Conservation (phyloP, 2,329 filamentous ascomycete species). For the Botrytis fabae region DNA sequence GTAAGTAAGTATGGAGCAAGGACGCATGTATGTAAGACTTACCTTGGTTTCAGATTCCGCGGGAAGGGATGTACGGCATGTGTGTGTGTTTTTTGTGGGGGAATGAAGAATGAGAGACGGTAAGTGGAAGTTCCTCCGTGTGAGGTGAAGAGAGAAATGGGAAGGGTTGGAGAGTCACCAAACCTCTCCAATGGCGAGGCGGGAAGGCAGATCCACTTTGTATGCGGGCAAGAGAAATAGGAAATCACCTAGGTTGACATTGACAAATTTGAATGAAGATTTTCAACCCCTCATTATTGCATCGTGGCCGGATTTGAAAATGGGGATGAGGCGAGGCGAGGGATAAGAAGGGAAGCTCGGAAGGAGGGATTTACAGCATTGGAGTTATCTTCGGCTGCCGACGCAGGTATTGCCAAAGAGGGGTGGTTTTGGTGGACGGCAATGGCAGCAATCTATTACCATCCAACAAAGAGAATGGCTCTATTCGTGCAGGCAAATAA, state of each 20-base stretch:
- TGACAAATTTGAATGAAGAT: background rate
- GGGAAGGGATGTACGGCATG: background rate
- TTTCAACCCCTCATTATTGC: background rate
- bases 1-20: background rate
- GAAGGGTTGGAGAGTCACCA: background rate
- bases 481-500: no score
- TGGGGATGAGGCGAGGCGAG: background rate
- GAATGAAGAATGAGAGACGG: background rate
- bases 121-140: background rate
- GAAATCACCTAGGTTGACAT: background rate
- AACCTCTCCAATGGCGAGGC: background rate
- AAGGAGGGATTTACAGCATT: background rate
- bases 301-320: background rate
- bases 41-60: background rate
- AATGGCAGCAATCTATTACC: background rate
- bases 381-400: background rate
- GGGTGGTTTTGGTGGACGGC: background rate
- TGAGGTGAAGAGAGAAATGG: background rate
- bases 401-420: background rate
- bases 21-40: background rate
- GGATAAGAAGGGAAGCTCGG: background rate
- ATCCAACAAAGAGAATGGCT: no score
- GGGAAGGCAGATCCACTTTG: background rate
- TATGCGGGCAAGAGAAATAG: constrained; percentile 3
- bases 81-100: background rate